phyloP scores from a whole-genome alignment of 805 yeast genomes.

The Aciculoconidium aculeatum region DNA sequence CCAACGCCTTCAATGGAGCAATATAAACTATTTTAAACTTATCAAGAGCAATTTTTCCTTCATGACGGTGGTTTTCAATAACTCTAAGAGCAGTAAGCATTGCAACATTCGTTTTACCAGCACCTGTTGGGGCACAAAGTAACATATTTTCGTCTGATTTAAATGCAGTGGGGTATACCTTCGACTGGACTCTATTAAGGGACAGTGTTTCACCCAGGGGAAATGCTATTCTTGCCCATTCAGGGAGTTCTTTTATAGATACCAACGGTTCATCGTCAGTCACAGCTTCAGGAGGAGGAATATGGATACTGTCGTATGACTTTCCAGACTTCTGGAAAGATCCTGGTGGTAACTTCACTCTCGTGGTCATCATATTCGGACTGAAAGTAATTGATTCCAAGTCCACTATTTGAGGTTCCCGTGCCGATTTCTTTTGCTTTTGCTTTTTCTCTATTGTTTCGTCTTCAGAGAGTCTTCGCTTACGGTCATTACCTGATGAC shows the following conservation, averaged over 20 bases:
- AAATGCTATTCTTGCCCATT: conserved; percentile 77
- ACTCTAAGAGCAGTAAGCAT: conserved; percentile 70
- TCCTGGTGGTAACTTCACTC: conserved; percentile 74
- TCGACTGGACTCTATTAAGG: conserved; percentile 79
- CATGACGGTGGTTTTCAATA: conserved; percentile 46
- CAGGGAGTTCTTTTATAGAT: conserved; percentile 59
- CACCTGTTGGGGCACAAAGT: conserved; percentile 97
- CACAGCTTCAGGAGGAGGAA: conserved; percentile 71
- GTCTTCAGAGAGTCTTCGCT: conserved; percentile 15
- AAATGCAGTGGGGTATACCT: conserved; percentile 76
- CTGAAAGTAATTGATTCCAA: conserved; percentile 57
- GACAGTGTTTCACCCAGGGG: conserved; percentile 58
- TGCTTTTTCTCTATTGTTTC: conserved; percentile 4
- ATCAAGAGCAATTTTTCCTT: conserved; percentile 46
- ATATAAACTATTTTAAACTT: conserved; percentile 77
- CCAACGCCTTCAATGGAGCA: conserved; percentile 92
- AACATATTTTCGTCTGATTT: conserved; percentile 63
- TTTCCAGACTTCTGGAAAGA: conserved; percentile 71
- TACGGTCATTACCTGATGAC: conserved; percentile 12
- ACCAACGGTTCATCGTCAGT: conserved; percentile 42
- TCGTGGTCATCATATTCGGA: conserved; percentile 58
- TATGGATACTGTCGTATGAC: conserved; percentile 79
- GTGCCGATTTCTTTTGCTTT: conserved; percentile 11
- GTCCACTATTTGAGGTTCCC: conserved; percentile 54
- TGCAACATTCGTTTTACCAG: conserved; percentile 97